These are phyloP conservation scores for Capronia epimyces DNA, from an alignment of 2,329 filamentous ascomycete species.

Conservation along the genomic window DNA sequence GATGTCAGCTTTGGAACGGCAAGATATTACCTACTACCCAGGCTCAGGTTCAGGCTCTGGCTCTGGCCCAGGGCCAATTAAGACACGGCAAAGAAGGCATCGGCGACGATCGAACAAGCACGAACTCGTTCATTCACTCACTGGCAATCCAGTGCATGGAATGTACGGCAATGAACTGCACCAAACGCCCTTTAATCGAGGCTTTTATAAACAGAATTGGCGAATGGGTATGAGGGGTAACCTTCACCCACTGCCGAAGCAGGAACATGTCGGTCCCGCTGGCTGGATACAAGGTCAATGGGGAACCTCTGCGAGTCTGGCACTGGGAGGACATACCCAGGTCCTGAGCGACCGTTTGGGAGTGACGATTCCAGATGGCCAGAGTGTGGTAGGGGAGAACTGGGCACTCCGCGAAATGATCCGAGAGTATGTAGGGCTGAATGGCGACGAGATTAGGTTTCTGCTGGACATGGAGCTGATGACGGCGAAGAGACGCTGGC, in stretches of 20 bases:
- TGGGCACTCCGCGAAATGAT: not conserved
- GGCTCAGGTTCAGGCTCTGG: too few relatives aligned
- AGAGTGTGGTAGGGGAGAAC: not conserved
- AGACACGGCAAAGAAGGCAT: not conserved
- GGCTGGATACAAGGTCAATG: not conserved
- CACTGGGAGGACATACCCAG: too few relatives aligned
- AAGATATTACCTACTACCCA: too few relatives aligned
- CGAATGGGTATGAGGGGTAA: not conserved
- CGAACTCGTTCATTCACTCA: not conserved
- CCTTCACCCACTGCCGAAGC: not conserved
- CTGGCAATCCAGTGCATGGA: not conserved
- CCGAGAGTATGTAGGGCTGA: not conserved
- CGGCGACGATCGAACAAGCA: not conserved
- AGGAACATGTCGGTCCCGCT: not conserved
- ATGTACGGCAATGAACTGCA: not conserved
- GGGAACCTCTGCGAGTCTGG: too few relatives aligned
- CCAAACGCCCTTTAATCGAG: not conserved
- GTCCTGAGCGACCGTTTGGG: too few relatives aligned
- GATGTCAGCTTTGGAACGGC: not conserved
- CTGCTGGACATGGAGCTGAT: not conserved
- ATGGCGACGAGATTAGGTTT: slow-evolving; percentile 2
- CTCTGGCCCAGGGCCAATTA: too few relatives aligned
- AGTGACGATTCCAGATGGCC: too few relatives aligned
- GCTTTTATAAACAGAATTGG: not conserved
- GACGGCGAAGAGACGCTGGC: not conserved